Evolutionary conservation across 2,329 filamentous ascomycete genomes (phyloP).

Genomic region (Trichoderma lentiforme): DNA sequence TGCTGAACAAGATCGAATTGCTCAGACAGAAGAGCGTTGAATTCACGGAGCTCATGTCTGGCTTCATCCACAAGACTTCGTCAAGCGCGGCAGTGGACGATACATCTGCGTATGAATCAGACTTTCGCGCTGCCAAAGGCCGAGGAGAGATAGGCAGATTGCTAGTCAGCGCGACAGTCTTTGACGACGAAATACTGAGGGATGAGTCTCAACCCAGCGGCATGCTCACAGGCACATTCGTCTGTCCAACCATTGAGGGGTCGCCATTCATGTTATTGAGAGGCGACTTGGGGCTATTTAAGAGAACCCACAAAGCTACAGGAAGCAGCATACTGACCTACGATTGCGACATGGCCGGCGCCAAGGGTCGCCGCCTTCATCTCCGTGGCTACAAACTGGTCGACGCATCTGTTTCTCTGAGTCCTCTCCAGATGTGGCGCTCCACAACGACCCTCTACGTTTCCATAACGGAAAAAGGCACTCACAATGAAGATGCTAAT

Average conservation of each 20-base stretch:
- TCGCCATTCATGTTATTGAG: slow-evolving; percentile 60
- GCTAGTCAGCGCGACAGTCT: slow-evolving; percentile 56
- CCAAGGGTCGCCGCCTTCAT: slow-evolving; percentile 49
- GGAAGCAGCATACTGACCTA: slow-evolving; percentile 60
- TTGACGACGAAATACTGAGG: slow-evolving; percentile 32
- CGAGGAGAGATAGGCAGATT: slow-evolving; percentile 55
- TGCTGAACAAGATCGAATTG: slow-evolving; percentile 5
- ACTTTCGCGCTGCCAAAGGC: slow-evolving; percentile 50
- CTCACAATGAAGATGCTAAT: neutral
- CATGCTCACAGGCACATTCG: slow-evolving; percentile 57
- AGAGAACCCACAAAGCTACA: slow-evolving; percentile 48
- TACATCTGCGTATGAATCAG: slow-evolving; percentile 51
- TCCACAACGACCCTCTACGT: slow-evolving; percentile 62
- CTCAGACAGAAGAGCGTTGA: slow-evolving; percentile 45
- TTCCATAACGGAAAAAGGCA: slow-evolving; percentile 51
- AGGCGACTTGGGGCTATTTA: slow-evolving; percentile 57
- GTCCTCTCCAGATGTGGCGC: slow-evolving; percentile 55
- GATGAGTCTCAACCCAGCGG: neutral
- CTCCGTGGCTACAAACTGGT: slow-evolving; percentile 63
- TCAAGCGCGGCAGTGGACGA: slow-evolving; percentile 44
- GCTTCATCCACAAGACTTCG: slow-evolving; percentile 47
- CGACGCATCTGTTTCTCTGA: slow-evolving; percentile 57
- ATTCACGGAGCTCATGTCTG: slow-evolving; percentile 64
- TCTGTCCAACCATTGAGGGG: slow-evolving; percentile 34
- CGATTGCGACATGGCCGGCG: slow-evolving; percentile 57